Base-by-base conservation (phyloP, 768 basidiomycete species). In the Termitomyces sp. region DNA sequence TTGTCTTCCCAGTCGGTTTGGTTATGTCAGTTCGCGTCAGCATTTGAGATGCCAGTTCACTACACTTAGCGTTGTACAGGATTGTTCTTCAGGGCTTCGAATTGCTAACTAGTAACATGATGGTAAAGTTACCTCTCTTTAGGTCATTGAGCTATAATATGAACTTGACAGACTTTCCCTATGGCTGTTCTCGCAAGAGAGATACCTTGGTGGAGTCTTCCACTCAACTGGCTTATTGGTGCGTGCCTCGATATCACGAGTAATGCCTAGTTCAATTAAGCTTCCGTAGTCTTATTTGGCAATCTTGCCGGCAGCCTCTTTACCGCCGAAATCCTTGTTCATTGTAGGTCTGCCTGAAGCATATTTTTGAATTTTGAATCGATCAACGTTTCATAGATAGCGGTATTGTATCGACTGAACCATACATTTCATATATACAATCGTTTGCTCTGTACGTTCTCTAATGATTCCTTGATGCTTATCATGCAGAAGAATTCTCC, bases 1-100 rank as follows among this genome's bases (percentile, higher is more conserved):
- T 88, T 48, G 83, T 90, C 26, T 90, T 90, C 68, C 88, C 88
- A 9, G 85, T 87, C 2, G 88, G 88, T 65, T 81, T 90, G 74
- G 84, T 86, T 55, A 90, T 90, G 88, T 89, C 63, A 59, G 76
- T 54, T 36, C 35, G 32, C 32, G 13, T 35, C 13, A n/a, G 24
- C 13, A 36, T 48, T 36, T 26, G 26, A 38, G 30, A 48, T 6
- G n/a, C 16, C 26, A 36, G 3, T n/a, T 20, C 49, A 58, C 22
- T 22, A 40, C 58, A 55, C 18, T 35, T 13, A 56, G 24, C 1
- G 9, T 26, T 3, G 47, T 20, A 16, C 60, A 90, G 88, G 88
- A 88, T 90, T 59, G 78, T 87, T 14, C 72, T 90, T 14, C 85
- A 88, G 70, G 84, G 84, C 2, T 75, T 83, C 45, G 88, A 90